Percentiles rank a stretch among this genome's conserved stretches.
Evolutionary conservation across 768 basidiomycete genomes (phyloP).

Genomic region (Cantharellus anzutake): DNA sequence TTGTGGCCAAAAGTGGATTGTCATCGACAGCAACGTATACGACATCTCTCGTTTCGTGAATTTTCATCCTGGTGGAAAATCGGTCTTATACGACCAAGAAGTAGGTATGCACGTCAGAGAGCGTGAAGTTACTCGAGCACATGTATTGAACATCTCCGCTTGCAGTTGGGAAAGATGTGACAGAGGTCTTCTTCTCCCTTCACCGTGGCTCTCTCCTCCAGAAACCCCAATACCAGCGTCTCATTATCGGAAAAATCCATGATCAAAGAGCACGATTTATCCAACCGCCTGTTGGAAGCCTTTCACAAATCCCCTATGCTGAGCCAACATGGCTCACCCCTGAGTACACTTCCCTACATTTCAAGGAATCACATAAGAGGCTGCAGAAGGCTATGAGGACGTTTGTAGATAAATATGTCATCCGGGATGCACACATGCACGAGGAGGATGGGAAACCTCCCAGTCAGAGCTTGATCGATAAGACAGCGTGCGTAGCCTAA

Average conservation of each 20-base stretch:
- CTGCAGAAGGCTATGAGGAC: conserved; percentile 62
- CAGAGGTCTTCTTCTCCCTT: conserved; percentile 66
- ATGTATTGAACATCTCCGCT: conserved; percentile 3
- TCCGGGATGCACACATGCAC: conserved; percentile 52
- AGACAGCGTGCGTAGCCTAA: conserved; percentile 32
- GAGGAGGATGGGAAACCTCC: conserved; percentile 82
- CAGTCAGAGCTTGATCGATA: conserved; percentile 67
- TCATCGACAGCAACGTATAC: conserved; percentile 65
- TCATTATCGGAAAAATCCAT: conserved; percentile 42
- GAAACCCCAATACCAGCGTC: conserved; percentile 52
- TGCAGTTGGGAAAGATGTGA: conserved; percentile 52
- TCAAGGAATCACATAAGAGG: conserved; percentile 50
- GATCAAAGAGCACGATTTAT: conserved; percentile 37
- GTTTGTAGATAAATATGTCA: conserved; percentile 38
- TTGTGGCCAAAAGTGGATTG: conserved; percentile 39
- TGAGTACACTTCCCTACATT: conserved; percentile 51
- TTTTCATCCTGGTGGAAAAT: conserved; percentile 69
- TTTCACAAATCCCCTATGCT: conserved; percentile 64
- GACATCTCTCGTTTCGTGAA: conserved; percentile 63
- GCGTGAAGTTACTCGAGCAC: not conserved
- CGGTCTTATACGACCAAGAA: conserved; percentile 46
- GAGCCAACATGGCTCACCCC: conserved; percentile 63
- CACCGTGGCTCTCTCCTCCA: conserved; percentile 66
- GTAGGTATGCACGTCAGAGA: conserved; percentile 31
- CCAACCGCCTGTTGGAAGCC: conserved; percentile 33